Percentiles rank a stretch among this genome's conserved stretches.
Evolutionary conservation across 1,139 yeast genomes (phyloP).

Genomic region (Debaryomyces robertsiae): DNA sequence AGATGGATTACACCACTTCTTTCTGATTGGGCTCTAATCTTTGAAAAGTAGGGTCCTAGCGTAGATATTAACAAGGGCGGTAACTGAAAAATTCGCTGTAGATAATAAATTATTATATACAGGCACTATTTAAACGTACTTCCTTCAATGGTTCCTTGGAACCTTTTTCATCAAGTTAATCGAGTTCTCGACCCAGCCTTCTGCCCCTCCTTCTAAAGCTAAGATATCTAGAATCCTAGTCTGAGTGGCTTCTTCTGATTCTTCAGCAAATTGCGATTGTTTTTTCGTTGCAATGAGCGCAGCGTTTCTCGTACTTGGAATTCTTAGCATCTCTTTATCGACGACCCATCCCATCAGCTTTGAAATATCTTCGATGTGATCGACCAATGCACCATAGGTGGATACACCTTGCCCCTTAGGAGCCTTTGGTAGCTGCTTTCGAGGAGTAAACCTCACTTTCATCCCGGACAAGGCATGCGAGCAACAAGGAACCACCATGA

Average conservation of each 20-base stretch:
- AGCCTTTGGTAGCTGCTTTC: conserved; percentile 17
- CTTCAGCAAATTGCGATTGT: conserved; percentile 27
- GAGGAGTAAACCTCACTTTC: conserved; percentile 61
- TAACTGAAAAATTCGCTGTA: conserved; percentile 7
- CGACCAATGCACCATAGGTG: conserved; percentile 80
- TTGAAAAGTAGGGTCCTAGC: no score
- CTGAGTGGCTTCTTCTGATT: conserved; percentile 27
- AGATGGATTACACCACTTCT: conserved; percentile 1
- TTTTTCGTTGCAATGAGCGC: conserved; percentile 72
- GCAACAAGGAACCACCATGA: conserved; percentile 93
- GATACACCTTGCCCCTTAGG: conserved; percentile 38
- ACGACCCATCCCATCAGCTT: conserved; percentile 77
- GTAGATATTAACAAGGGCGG: conserved; percentile 8
- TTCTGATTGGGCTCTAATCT: not conserved
- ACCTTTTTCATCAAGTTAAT: conserved; percentile 62
- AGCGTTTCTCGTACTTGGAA: conserved; percentile 93
- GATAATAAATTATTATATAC: not conserved
- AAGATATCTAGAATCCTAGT: conserved; percentile 58
- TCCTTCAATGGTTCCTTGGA: conserved; percentile 44
- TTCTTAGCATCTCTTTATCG: conserved; percentile 83
- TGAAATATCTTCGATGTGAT: conserved; percentile 76
- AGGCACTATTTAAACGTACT: not conserved
- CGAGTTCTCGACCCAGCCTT: conserved; percentile 84
- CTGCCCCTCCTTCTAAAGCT: conserved; percentile 82
- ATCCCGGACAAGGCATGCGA: conserved; percentile 85